Conservation (phyloP, 75 land plant species). For the Picea glauca region DNA sequence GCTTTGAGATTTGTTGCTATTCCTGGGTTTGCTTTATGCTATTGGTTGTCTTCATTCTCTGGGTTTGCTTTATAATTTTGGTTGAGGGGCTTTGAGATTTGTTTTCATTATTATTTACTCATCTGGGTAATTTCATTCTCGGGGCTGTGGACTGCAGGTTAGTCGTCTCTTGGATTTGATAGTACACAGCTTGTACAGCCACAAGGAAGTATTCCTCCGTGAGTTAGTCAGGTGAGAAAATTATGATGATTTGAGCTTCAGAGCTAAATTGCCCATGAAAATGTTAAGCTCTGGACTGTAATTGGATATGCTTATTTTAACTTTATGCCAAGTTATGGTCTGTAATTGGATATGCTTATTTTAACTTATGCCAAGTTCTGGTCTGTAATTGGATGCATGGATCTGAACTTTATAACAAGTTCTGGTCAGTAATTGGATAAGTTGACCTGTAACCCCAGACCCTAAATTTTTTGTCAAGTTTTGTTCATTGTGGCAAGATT, state of each 20-base stretch:
- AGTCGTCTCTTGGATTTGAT: constrained; percentile 95
- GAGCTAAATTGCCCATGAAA: not conserved
- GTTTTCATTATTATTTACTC: not conserved
- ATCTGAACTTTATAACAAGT: no score
- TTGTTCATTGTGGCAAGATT: no score
- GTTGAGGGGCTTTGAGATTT: not conserved
- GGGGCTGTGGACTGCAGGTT: constrained; percentile 48
- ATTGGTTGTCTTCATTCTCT: not conserved
- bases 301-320: no score
- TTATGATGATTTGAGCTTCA: not conserved
- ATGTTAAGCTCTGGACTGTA: no score
- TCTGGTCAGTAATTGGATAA: no score
- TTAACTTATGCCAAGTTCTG: not conserved
- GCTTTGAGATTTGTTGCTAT: not conserved
- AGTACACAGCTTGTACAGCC: constrained; percentile 93
- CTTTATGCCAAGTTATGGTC: no score
- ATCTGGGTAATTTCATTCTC: not conserved
- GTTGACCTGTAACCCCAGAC: no score
- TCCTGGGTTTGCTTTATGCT: not conserved
- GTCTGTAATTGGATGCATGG: not conserved
- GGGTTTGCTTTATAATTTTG: not conserved
- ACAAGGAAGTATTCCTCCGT: constrained; percentile 95
- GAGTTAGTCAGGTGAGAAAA: constrained; percentile 72
- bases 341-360: no score
- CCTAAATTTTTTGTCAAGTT: no score